These are phyloP conservation scores for Russula sp. DNA, from an alignment of 768 basidiomycete genomes.

Conservation along the genomic window DNA sequence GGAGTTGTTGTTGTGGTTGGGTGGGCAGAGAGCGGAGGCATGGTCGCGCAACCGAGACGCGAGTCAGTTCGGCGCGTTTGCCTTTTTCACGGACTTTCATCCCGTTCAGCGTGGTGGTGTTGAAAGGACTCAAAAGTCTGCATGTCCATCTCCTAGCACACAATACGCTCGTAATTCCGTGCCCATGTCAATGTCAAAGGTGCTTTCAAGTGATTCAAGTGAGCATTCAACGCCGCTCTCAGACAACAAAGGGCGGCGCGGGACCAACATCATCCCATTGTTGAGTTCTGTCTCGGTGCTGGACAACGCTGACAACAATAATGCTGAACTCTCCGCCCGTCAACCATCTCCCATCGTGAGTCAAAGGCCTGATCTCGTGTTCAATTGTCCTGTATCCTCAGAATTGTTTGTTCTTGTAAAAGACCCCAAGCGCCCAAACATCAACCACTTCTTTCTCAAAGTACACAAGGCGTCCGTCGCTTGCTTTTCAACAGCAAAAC, in stretches of 20 bases:
- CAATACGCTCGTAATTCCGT: background rate
- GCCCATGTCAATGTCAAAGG: conserved; percentile 10
- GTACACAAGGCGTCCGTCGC: conserved; percentile 17
- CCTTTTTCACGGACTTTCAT: background rate
- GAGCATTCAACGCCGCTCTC: conserved; percentile 27
- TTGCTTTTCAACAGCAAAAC: conserved; percentile 8
- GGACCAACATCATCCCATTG: conserved; percentile 13
- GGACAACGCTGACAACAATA: conserved; percentile 5
- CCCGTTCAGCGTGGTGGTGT: background rate
- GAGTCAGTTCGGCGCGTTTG: background rate
- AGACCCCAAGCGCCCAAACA: conserved; percentile 19
- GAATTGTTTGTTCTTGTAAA: conserved; percentile 22
- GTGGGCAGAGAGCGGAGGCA: background rate
- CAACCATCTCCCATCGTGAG: conserved; percentile 22
- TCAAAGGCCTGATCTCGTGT: conserved; percentile 29
- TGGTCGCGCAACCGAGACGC: background rate
- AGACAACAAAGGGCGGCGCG: conserved; percentile 24
- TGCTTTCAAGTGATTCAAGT: conserved; percentile 20
- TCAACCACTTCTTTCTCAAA: conserved; percentile 7
- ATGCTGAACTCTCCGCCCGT: conserved; percentile 5
- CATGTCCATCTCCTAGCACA: conserved; percentile 11
- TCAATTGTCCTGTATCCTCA: conserved; percentile 20
- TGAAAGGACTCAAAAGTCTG: conserved; percentile 7
- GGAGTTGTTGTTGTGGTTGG: background rate
- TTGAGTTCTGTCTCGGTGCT: conserved; percentile 19